These are phyloP conservation scores for Colletotrichum liriopes DNA, from an alignment of 2,329 filamentous ascomycete genomes.

Conservation along the genomic window DNA sequence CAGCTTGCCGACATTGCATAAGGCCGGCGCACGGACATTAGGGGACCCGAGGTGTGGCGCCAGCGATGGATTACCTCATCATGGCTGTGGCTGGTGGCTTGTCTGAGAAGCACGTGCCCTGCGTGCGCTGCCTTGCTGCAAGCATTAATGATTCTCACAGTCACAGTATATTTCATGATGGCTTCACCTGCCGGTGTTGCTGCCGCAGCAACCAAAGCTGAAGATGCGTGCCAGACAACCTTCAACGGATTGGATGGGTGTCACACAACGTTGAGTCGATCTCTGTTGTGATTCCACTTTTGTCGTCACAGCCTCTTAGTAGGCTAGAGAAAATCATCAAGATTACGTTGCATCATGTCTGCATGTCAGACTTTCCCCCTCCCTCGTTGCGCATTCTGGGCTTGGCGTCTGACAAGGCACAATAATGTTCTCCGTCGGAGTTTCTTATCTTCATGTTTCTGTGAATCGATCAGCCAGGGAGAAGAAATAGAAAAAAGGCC, in stretches of 20 bases:
- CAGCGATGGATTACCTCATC: not conserved
- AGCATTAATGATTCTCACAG: not conserved
- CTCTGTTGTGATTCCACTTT: too few relatives aligned
- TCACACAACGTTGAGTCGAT: not conserved
- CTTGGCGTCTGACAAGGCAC: too few relatives aligned
- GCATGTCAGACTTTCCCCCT: not conserved
- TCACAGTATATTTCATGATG: not conserved
- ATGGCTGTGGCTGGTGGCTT: not conserved
- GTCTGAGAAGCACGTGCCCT: not conserved
- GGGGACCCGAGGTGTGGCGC: not conserved
- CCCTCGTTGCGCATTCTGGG: too few relatives aligned
- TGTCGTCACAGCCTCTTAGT: too few relatives aligned
- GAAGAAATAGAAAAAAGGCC: too few relatives aligned
- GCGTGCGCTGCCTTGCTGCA: not conserved
- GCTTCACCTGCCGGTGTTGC: not conserved
- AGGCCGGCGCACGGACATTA: not conserved
- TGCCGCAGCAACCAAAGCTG: not conserved
- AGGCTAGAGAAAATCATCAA: not conserved
- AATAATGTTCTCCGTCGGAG: too few relatives aligned
- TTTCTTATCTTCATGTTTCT: too few relatives aligned
- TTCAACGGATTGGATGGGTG: too few relatives aligned
- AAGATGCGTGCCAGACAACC: not conserved
- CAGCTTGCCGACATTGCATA: conserved; percentile 7
- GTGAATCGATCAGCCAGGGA: too few relatives aligned
- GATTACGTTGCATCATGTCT: not conserved